Evolutionary conservation across 129 eudicot genomes (phyloP).

Genomic region (carrot (Daucus carota)): DNA sequence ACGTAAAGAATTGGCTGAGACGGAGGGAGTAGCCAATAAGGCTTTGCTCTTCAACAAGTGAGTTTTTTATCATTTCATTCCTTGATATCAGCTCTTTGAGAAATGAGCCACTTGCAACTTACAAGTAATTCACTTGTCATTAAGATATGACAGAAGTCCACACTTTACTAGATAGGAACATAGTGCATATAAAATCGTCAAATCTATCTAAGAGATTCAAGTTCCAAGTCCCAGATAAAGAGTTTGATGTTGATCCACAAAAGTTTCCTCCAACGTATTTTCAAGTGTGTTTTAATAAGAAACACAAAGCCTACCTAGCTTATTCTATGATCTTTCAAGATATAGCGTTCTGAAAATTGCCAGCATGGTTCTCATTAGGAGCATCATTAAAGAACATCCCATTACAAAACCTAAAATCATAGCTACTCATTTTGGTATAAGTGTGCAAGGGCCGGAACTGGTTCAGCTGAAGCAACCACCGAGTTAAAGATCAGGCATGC

Average conservation of each 20-base stretch:
- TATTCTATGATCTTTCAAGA: not conserved
- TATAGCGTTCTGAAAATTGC: not conserved
- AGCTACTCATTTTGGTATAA: not conserved
- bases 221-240: no score
- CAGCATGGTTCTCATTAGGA: not conserved
- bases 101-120: no score
- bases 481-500: slow-evolving; percentile 74
- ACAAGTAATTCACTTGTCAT: no score
- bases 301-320: not conserved
- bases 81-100: no score
- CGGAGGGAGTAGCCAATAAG: no score
- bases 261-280: not conserved
- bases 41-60: no score
- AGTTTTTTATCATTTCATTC: no score
- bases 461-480: not conserved
- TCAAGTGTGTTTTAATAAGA: not conserved
- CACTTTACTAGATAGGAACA: no score
- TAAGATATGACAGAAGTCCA: no score
- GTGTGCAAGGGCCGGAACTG: not conserved
- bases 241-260: not conserved
- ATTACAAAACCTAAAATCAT: not conserved
- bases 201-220: not conserved
- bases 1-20: no score
- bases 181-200: no score
- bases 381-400: not conserved